A percentile compares a stretch with the other conserved stretches of the same genome.
Conservation (phyloP, 768 basidiomycete genomes). For the Termitomyces sp. region DNA sequence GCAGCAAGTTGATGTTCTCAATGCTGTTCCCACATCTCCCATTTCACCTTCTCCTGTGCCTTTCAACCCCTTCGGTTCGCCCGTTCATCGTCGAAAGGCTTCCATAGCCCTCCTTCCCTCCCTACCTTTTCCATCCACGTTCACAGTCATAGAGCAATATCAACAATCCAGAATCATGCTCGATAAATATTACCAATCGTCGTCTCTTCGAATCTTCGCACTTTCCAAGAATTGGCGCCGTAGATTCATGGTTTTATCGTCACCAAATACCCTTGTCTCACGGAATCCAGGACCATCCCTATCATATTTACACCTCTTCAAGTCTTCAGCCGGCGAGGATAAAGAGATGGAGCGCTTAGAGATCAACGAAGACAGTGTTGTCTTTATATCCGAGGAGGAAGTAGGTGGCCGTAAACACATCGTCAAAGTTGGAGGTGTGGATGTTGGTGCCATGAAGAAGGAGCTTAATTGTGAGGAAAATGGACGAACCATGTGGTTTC, state of each 20-base stretch:
- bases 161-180: constrained; percentile 45
- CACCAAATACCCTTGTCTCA: constrained; percentile 34
- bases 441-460: constrained; percentile 44
- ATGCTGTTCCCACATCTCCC: constrained; percentile 15
- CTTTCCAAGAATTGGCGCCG: constrained; percentile 69
- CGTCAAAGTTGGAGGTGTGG: constrained; percentile 63
- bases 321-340: constrained; percentile 50
- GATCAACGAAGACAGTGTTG: constrained; percentile 72
- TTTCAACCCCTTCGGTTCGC: constrained; percentile 28
- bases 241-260: constrained; percentile 55
- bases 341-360: constrained; percentile 69
- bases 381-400: constrained; percentile 64
- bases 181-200: constrained; percentile 66
- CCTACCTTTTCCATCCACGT: constrained; percentile 61
- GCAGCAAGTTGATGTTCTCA: constrained; percentile 4
- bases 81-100: constrained; percentile 30
- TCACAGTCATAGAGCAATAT: constrained; percentile 44
- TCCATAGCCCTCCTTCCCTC: constrained; percentile 31
- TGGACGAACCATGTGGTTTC: constrained; percentile 58
- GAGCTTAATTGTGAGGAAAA: constrained; percentile 41
- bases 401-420: constrained; percentile 44
- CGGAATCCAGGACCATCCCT: constrained; percentile 30
- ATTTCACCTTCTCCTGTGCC: constrained; percentile 19
- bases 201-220: constrained; percentile 66
- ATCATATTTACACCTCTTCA: constrained; percentile 73